Base-by-base conservation (phyloP, 2,329 filamentous ascomycete species). In the Pseudodiploospora longispora region DNA sequence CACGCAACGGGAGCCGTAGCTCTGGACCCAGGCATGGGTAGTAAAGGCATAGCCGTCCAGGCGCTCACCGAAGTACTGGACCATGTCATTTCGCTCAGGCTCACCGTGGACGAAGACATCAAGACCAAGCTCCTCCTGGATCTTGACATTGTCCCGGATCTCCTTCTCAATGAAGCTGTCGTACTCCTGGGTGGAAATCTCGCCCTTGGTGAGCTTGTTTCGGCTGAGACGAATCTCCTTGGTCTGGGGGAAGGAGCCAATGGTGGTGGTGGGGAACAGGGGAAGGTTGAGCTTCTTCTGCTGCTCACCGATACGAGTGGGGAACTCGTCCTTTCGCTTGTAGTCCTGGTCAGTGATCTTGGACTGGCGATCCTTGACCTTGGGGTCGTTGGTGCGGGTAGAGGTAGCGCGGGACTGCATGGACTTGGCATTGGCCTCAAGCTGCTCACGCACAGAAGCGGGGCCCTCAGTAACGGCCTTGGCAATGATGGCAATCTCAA, bases 71-170 rank as follows among this genome's bases (percentile, higher is more conserved):
- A 98, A 98, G 83, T 96, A 98, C 74, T 98, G 93, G 43, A 98
- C 93, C 93, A 98, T 98, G 83, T 98, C 93, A 76, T 98, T 98
- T 70, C 93, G 89, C 82, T 98, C 93, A 49, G 93, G 93, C 80
- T 98, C 93, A 66, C 93, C 93, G 77, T 98, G 93, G 54, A 98
- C 93, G 66, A 86, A 87, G 68, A 98, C 93, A 59, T 98, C 93
- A 44, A 98, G 84, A 69, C 82, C 89, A 62, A 98, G 90, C 76
- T 97, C 93, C 62, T 97, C 89, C 76, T 98, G 93, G 70, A 97
- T 87, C 78, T 89, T 87, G 72, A 98, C 80, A 64, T 91, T 88
- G 52, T 94, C 84, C 62, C 88, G 77, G 60, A 98, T 98, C 81
- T 98, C 93, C 78, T 95, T 86, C 80, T 97, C 87, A 59, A 98